A percentile compares a stretch with the other conserved stretches of the same genome.
These are phyloP conservation scores for Garcia nutans DNA, from an alignment of 345 rosid genomes.

Conservation along the genomic window DNA sequence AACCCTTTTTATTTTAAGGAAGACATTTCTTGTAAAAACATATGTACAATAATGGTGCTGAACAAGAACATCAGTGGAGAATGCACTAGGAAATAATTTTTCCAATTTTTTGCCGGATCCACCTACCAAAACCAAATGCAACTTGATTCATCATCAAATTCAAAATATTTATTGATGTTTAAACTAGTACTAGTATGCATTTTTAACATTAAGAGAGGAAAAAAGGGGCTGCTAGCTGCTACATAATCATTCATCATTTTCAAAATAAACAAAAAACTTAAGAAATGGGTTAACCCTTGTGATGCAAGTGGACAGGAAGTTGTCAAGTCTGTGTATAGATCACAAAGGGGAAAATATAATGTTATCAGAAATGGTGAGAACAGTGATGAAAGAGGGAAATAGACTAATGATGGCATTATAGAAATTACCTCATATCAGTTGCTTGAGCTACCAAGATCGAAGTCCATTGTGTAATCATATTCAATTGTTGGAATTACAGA, in stretches of 20 bases:
- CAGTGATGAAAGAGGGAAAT: neutral
- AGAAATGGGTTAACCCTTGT: neutral
- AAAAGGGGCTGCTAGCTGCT: neutral
- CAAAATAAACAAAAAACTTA: neutral
- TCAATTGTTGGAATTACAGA: conserved; percentile 94
- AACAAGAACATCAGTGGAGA: neutral
- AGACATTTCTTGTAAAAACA: neutral
- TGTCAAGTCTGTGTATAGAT: neutral
- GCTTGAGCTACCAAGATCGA: conserved; percentile 92
- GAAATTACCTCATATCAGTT: conserved; percentile 34
- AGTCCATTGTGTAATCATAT: conserved; percentile 94
- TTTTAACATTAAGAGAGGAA: neutral
- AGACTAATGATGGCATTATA: neutral
- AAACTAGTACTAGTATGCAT: too few species aligned
- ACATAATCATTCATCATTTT: neutral
- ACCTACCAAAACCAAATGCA: conserved; percentile 9
- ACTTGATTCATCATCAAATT: neutral
- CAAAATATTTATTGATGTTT: neutral
- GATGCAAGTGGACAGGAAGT: neutral
- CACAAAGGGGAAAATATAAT: neutral
- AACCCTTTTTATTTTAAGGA: neutral
- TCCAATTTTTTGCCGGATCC: neutral
- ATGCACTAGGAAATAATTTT: neutral
- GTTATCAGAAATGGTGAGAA: neutral
- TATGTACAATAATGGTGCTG: conserved; percentile 8